Evolutionary conservation across 192 early-diverging fungal species (phyloP), one percentile per base, ranked within the genome.

Genomic region (Paraglomus brasilianum): DNA sequence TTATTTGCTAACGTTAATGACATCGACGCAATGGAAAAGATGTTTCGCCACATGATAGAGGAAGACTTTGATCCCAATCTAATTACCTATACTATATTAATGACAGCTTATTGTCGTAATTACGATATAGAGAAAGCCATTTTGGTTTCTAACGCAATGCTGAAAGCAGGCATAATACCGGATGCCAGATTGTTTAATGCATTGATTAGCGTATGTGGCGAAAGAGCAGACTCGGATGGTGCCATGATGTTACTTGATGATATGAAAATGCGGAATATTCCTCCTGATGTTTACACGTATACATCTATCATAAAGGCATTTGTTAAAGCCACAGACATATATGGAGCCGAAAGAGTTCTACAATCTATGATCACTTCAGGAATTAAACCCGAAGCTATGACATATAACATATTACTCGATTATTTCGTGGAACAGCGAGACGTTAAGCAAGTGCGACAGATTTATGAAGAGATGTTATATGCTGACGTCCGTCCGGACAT

Each of bases 401-500:
- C 90, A 1, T 96, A 89, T 74, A 95, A 92, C 56, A 81, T 90
- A 30, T 78, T 98, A 56, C 81, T 98, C 50, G 82, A 86, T 60
- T 92, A 90, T 0, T 92, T 88, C 68, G 86, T 83, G 0, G 75
- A 80, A 30, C 77, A 72, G 0, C 75, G 77, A 6, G 81, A 82
- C 19, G 39, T 82, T 38, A 76, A 79, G 8, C 71, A 72, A 41
- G 77, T 82, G 57, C 60, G 78, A 6, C 61, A 70, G 17, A 80
- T 77, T 38, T 86, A 80, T 46, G 70, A 80, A 40, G 69, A 71
- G 8, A 81, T 86, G 81, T 47, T 77, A 7, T 66, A 70, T 11
- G 65, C 72, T 9, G 72, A 57, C 8, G 68, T 82, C 17, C 75
- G 73, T 39, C 67, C 74, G 48, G 78, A 80, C 58, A 73, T 70